phyloP scores from a whole-genome alignment of 495 filamentous ascomycete genomes.

The Parathielavia hyrcaniae region DNA sequence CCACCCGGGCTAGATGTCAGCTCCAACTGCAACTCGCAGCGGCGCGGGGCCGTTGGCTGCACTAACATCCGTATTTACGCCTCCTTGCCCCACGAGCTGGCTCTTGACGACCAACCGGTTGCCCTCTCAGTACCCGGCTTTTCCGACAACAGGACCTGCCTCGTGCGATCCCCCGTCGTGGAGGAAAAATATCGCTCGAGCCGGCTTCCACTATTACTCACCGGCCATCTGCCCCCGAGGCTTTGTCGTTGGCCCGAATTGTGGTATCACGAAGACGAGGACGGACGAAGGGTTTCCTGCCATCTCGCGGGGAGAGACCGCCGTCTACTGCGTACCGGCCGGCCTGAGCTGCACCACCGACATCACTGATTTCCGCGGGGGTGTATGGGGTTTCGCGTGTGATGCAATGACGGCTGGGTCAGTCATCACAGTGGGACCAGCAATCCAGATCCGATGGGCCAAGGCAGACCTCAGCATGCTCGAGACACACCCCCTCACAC shows the following conservation, averaged over 20 bases:
- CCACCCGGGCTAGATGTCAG: slow-evolving; percentile 19
- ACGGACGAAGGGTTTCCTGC: slow-evolving; percentile 35
- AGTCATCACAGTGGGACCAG: slow-evolving; percentile 35
- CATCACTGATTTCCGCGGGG: slow-evolving; percentile 37
- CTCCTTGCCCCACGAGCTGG: slow-evolving; percentile 38
- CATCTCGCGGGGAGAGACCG: slow-evolving; percentile 34
- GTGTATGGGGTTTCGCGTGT: slow-evolving; percentile 35
- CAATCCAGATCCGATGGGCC: slow-evolving; percentile 39
- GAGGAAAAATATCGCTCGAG: slow-evolving; percentile 27
- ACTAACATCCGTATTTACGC: slow-evolving; percentile 39
- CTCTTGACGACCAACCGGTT: slow-evolving; percentile 34
- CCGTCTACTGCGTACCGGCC: slow-evolving; percentile 36
- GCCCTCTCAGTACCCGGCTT: slow-evolving; percentile 37
- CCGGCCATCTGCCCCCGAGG: slow-evolving; percentile 40
- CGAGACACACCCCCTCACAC: slow-evolving; percentile 35
- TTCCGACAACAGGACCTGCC: slow-evolving; percentile 32
- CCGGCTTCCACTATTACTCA: slow-evolving; percentile 39
- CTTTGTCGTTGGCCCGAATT: slow-evolving; percentile 33
- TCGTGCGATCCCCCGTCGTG: slow-evolving; percentile 38
- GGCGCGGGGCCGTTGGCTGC: slow-evolving; percentile 33
- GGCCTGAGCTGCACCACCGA: slow-evolving; percentile 38
- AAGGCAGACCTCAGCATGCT: slow-evolving; percentile 32
- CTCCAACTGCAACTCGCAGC: slow-evolving; percentile 19
- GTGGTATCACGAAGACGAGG: slow-evolving; percentile 26
- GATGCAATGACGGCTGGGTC: slow-evolving; percentile 22